Evolutionary conservation across 169 alveolate genomes (phyloP), one percentile per base, ranked within the genome.

Genomic region (Eimeria praecox): DNA sequence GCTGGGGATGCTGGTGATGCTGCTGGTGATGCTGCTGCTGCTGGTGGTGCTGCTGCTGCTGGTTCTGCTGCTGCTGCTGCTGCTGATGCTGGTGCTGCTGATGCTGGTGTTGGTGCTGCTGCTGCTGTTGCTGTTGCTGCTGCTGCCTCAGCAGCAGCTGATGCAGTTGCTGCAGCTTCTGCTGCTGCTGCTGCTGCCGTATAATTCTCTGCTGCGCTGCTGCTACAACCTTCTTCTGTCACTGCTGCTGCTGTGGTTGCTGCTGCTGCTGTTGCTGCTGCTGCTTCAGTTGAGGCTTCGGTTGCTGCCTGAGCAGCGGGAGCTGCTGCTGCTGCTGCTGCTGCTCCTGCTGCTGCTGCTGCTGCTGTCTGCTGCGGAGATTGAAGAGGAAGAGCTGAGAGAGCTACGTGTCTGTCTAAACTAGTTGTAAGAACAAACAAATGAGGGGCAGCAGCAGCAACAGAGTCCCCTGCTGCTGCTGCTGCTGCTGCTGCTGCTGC

Each of bases 401-500:
- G 75, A 2, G n/a, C 71, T 75, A 89, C 54, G 27, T 22, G n/a
- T 27, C 95, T 80, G 52, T 89, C 95, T 54, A 89, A 22, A 22
- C 78, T 44, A 6, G 95, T 42, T 9, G 95, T 69, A 10, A 89
- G 73, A 1, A 89, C 69, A 42, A 89, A 54, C 54, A 89, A 64
- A 38, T 89, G 71, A 18, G 71, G 52, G 16, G 54, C 78, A 42
- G 54, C 85, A 42, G 85, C 85, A 42, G 85, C 75, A 62, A n/a
- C 40, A 62, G 75, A 33, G 27, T 62, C 75, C 12, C 75, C 75
- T 62, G 35, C 75, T 62, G 75, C 75, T 62, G 75, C 75, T 62
- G 75, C 75, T 62, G 82, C 93, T 86, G 82, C 56, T 30, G 75
- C 22, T 38, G 82, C 56, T 86, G 35, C 42, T 56, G 82, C 80